Conservation (phyloP, 1,284 basidiomycete species). For the Meira nashicola region DNA sequence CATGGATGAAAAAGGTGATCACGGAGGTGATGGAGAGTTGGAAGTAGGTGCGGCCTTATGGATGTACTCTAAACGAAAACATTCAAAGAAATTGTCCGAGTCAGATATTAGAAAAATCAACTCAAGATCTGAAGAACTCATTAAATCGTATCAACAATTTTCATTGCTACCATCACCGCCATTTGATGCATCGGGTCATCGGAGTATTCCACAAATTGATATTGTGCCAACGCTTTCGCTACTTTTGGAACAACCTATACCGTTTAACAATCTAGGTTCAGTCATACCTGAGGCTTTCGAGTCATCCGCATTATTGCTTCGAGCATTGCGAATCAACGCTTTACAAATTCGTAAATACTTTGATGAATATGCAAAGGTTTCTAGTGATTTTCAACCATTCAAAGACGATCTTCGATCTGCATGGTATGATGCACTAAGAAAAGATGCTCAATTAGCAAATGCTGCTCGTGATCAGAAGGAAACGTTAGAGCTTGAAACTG, state of each 20-base stretch:
- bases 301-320: slow-evolving; percentile 54
- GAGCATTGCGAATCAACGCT: slow-evolving; percentile 69
- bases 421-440: slow-evolving; percentile 28
- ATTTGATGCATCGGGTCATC: slow-evolving; percentile 54
- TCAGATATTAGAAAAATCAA: neutral
- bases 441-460: slow-evolving; percentile 25
- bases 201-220: slow-evolving; percentile 86
- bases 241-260: slow-evolving; percentile 86
- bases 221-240: slow-evolving; percentile 83
- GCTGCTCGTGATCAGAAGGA: slow-evolving; percentile 15
- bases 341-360: slow-evolving; percentile 75
- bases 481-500: slow-evolving; percentile 18
- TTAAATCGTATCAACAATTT: slow-evolving; percentile 26
- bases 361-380: slow-evolving; percentile 65
- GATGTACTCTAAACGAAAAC: slow-evolving; percentile 67
- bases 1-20: slow-evolving; percentile 91
- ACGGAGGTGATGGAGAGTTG: slow-evolving; percentile 81
- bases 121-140: neutral
- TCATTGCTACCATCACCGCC: slow-evolving; percentile 36
- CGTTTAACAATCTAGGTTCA: slow-evolving; percentile 88
- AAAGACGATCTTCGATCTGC: slow-evolving; percentile 38
- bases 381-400: slow-evolving; percentile 61
- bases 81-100: neutral
- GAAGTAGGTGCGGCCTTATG: slow-evolving; percentile 84
- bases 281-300: slow-evolving; percentile 84